A percentile compares a stretch with the other conserved stretches of the same genome.
phyloP scores from a whole-genome alignment of 192 early-diverging fungal genomes.

The Pilaira anomala region DNA sequence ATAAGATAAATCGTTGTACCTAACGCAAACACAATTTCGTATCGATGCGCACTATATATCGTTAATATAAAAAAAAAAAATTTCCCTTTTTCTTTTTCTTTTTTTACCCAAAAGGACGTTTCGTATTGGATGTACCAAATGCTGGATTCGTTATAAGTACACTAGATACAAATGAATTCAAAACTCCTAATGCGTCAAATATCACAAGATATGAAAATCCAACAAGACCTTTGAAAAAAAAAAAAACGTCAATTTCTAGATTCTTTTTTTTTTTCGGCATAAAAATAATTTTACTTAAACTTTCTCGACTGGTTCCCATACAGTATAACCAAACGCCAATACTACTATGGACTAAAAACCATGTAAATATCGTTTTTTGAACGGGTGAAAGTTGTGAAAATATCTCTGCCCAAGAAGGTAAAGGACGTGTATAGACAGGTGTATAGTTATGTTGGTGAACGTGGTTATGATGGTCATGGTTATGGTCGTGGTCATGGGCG shows the following conservation, averaged over 20 bases:
- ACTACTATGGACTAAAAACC: slow-evolving; percentile 41
- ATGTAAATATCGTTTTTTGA: slow-evolving; percentile 57
- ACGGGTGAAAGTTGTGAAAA: slow-evolving; percentile 39
- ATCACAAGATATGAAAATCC: slow-evolving; percentile 50
- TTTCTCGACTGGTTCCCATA: slow-evolving; percentile 41
- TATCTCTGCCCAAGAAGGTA: slow-evolving; percentile 41
- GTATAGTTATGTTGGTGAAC: slow-evolving; percentile 15
- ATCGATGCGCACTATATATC: slow-evolving; percentile 46
- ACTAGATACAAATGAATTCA: slow-evolving; percentile 51
- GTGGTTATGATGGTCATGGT: neutral
- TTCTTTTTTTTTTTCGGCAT: neutral
- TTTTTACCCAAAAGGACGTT: slow-evolving; percentile 53
- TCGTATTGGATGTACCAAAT: slow-evolving; percentile 43
- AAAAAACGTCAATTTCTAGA: neutral
- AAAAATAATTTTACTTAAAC: slow-evolving; percentile 40
- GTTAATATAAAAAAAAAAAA: no score
- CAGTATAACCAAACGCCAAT: slow-evolving; percentile 44
- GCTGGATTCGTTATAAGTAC: slow-evolving; percentile 41
- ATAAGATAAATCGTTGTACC: slow-evolving; percentile 50
- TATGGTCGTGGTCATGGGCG: slow-evolving; percentile 23
- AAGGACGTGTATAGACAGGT: slow-evolving; percentile 23
- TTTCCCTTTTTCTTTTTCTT: neutral
- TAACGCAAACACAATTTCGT: slow-evolving; percentile 52
- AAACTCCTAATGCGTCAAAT: slow-evolving; percentile 58
- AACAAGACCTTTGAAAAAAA: slow-evolving; percentile 36